These are phyloP conservation scores for Trichoderma sp. DNA, from an alignment of 2,329 filamentous ascomycete species.

Conservation along the genomic window DNA sequence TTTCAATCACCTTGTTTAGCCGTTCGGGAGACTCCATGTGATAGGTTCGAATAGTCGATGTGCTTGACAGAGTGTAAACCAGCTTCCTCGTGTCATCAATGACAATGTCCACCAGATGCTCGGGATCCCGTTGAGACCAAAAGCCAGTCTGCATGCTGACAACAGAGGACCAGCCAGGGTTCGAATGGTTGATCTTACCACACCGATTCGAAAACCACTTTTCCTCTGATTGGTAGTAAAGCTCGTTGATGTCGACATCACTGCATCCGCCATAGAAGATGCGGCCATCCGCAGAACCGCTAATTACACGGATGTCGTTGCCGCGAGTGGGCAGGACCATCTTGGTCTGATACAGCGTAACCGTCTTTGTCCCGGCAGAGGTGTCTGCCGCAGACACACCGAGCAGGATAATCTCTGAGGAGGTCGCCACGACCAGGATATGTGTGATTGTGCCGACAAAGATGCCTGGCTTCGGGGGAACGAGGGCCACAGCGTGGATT, in stretches of 20 bases:
- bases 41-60: constrained; percentile 88
- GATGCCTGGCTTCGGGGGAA: constrained; percentile 80
- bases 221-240: constrained; percentile 96
- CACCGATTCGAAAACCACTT: constrained; percentile 92
- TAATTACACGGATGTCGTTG: constrained; percentile 74
- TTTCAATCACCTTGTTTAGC: constrained; percentile 65
- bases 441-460: constrained; percentile 86
- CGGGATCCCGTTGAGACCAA: constrained; percentile 54
- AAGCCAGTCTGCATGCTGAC: constrained; percentile 54
- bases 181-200: constrained; percentile 85
- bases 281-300: constrained; percentile 79
- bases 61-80: constrained; percentile 86
- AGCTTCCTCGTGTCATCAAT: constrained; percentile 87
- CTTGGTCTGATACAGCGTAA: constrained; percentile 84
- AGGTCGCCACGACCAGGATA: constrained; percentile 85
- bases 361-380: constrained; percentile 67
- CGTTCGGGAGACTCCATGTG: constrained; percentile 71
- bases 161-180: constrained; percentile 68
- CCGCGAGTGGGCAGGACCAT: constrained; percentile 79
- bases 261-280: constrained; percentile 86
- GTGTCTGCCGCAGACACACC: constrained; percentile 72
- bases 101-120: constrained; percentile 75
- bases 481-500: constrained; percentile 88
- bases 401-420: constrained; percentile 80
- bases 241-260: constrained; percentile 87